Conservation (phyloP, 1,284 basidiomycete species). For the Ganoderma lucidum region DNA sequence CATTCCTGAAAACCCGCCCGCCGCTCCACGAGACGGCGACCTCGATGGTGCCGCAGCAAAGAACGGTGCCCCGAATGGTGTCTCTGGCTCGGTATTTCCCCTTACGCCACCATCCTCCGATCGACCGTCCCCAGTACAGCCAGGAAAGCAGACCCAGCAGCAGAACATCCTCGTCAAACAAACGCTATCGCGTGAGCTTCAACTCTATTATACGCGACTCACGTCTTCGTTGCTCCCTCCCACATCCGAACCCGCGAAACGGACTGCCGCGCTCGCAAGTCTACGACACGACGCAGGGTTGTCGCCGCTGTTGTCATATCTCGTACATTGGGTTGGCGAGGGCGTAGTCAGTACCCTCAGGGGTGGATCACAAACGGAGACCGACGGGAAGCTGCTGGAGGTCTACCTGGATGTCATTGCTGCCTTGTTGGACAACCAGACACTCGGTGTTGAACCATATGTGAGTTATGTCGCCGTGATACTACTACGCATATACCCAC, state of each 20-base stretch:
- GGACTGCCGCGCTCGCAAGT: conserved; percentile 57
- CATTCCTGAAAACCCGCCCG: conserved; percentile 95
- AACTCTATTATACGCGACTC: conserved; percentile 94
- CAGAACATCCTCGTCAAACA: conserved; percentile 86
- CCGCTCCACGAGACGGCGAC: conserved; percentile 67
- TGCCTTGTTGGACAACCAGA: conserved; percentile 84
- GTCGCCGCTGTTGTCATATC: conserved; percentile 93
- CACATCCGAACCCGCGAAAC: too few species aligned
- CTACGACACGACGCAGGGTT: conserved; percentile 91
- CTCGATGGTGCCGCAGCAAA: conserved; percentile 35
- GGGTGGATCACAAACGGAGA: conserved; percentile 65
- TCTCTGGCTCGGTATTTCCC: conserved; percentile 41
- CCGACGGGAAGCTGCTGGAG: conserved; percentile 73
- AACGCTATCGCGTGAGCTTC: conserved; percentile 92
- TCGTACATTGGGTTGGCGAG: conserved; percentile 95
- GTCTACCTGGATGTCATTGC: conserved; percentile 85
- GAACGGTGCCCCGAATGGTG: conserved; percentile 23
- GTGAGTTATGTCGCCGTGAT: too few species aligned
- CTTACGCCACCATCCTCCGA: conserved; percentile 43
- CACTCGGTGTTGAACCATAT: conserved; percentile 96
- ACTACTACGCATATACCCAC: too few species aligned
- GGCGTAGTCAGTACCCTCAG: conserved; percentile 78
- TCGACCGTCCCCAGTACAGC: conserved; percentile 43
- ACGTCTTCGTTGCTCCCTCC: conserved; percentile 83
- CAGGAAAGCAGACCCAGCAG: conserved; percentile 52